Evolutionary conservation across 73 alveolate species (phyloP).

Genomic region (Paramecium primaurelia): DNA sequence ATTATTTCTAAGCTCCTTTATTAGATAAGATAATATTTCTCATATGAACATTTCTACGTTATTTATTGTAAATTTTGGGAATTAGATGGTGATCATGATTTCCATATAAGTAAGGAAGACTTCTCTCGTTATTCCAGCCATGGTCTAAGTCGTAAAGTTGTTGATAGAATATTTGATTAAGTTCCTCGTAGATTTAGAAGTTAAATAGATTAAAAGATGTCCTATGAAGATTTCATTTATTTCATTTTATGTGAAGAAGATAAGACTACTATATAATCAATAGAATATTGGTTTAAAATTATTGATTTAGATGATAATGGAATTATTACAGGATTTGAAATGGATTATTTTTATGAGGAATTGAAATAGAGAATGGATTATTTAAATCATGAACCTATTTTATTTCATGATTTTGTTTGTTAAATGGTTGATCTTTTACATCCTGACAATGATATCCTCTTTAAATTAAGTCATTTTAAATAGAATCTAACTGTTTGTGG

Average conservation of each 20-base stretch:
- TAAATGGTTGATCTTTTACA: conserved; percentile 70
- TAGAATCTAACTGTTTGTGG: conserved; percentile 79
- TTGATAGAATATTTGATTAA: conserved; percentile 98
- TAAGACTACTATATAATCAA: conserved; percentile 88
- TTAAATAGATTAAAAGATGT: conserved; percentile 93
- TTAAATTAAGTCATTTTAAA: conserved; percentile 82
- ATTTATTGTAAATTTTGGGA: conserved; percentile 99
- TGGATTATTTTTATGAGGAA: conserved; percentile 96
- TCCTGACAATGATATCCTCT: conserved; percentile 81
- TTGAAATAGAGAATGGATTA: conserved; percentile 92
- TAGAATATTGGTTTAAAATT: conserved; percentile 97
- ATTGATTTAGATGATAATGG: conserved; percentile 97
- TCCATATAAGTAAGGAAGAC: conserved; percentile 97
- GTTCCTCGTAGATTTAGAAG: conserved; percentile 96
- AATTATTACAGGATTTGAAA: conserved; percentile 87
- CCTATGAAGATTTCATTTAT: conserved; percentile 96
- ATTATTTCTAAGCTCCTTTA: neutral
- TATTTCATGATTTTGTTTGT: conserved; percentile 91
- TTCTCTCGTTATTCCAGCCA: conserved; percentile 81
- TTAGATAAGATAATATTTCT: conserved; percentile 92
- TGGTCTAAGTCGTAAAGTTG: conserved; percentile 96
- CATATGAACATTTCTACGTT: conserved; percentile 99
- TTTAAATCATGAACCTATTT: conserved; percentile 94
- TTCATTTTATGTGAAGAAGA: conserved; percentile 99
- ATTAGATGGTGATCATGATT: conserved; percentile 98